phyloP scores from a whole-genome alignment of 2,329 filamentous ascomycete genomes.

The Microsporum ferrugineum region DNA sequence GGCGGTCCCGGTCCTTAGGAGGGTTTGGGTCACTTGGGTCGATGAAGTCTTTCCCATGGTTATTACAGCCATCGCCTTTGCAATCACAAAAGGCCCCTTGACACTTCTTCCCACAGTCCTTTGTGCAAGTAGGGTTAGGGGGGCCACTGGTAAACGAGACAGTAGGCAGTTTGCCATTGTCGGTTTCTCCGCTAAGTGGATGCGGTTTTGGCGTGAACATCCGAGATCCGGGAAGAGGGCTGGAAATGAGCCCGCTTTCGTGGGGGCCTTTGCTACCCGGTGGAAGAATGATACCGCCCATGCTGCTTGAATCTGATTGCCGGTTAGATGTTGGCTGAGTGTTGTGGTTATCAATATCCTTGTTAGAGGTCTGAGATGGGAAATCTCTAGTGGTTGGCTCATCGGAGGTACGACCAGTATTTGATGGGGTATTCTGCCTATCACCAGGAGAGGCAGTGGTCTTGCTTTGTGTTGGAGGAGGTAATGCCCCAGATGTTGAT shows the following conservation, averaged over 20 bases:
- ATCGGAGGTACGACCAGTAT: background rate
- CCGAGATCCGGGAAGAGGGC: background rate
- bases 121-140: constrained; percentile 1
- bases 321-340: background rate
- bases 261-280: background rate
- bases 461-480: no score
- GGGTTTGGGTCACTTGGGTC: constrained; percentile 5
- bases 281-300: background rate
- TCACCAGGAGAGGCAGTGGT: background rate
- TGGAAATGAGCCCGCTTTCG: background rate
- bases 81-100: background rate
- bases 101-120: constrained; percentile 6
- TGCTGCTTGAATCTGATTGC: background rate
- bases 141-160: constrained; percentile 3
- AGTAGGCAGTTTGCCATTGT: background rate
- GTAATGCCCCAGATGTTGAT: background rate
- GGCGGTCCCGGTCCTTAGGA: background rate
- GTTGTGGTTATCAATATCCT: background rate
- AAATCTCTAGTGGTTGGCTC: background rate
- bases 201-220: constrained; percentile 7
- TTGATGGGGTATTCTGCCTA: background rate
- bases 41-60: constrained; percentile 3
- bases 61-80: constrained; percentile 1
- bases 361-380: background rate
- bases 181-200: background rate